phyloP scores from a whole-genome alignment of 2,329 filamentous ascomycete genomes.

The Corniculantispora saksenae region DNA sequence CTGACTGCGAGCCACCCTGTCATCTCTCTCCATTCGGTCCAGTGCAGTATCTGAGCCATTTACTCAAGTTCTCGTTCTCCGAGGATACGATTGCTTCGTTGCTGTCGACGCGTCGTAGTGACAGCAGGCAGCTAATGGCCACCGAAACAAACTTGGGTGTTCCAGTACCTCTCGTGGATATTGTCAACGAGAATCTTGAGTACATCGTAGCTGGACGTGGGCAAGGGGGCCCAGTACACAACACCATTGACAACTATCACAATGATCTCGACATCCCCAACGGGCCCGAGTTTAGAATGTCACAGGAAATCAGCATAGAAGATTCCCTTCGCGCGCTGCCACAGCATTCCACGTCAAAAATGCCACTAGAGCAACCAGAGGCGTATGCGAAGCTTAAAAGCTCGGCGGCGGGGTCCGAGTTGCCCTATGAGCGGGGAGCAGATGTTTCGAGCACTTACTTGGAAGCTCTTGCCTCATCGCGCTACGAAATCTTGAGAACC shows the following conservation, averaged over 20 bases:
- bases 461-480: constrained; percentile 1
- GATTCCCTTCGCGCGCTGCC: constrained; percentile 5
- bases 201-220: not conserved
- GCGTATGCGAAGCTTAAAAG: not conserved
- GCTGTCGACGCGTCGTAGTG: not conserved
- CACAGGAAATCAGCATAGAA: not conserved
- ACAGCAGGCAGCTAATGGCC: not conserved
- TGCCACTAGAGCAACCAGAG: constrained; percentile 6
- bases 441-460: constrained; percentile 6
- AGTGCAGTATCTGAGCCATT: constrained; percentile 10
- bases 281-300: not conserved
- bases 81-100: not conserved
- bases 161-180: not conserved
- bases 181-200: constrained; percentile 16
- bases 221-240: too few relatives aligned
- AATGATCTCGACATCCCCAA: too few relatives aligned
- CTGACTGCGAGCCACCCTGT: constrained; percentile 8
- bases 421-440: constrained; percentile 7
- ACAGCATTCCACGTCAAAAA: constrained; percentile 12
- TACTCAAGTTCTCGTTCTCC: not conserved
- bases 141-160: not conserved
- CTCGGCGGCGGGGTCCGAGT: not conserved
- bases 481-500: constrained; percentile 7
- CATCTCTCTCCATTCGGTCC: constrained; percentile 15
- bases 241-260: too few relatives aligned